Base-by-base conservation (phyloP, 1,139 yeast genomes). In the Debaryomyces subglobosus region DNA sequence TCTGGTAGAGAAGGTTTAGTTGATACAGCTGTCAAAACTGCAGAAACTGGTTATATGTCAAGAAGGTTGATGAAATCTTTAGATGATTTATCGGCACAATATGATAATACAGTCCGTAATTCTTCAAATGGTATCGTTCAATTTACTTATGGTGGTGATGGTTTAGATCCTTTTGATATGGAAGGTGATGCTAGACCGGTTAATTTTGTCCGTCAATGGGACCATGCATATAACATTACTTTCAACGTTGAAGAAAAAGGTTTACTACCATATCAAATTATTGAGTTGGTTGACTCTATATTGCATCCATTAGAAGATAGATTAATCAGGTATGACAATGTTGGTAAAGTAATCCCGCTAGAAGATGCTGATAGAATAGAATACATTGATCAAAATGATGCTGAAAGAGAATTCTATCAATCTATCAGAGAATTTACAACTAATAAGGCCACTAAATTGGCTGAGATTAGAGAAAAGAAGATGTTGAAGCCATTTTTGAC, bases 1-100 rank as follows among this genome's bases (percentile, higher is more conserved):
- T 94, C 99, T 5, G 99, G 99, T 68, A 89, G 99, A 78, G 99
- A 95, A 78, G 99, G 99, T 68, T 78, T 95, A 68, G 99, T 95
- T 48, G 99, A 95, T 78, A 95, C 99, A 13, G 99, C 98, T 6
- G 99, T 95, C 49, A 95, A 95, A 67, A 95, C 99, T 27, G 99
- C 99, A 3, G 99, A 95, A 68, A 95, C 99, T 6, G 99, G 99
- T 67, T 95, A 95, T 70, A 95, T 94, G 96, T 94, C 99, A 15
- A 89, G 99, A 72, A 86, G 99, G 70, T 80, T 95, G 69, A 95
- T 95, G 99, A 95, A 95, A 67, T 94, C 98, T 3, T 75, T 95
- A 57, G 99, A 95, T 74, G 99, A 95, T 74, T 79, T 95, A 64
- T 89, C 97, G 40, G 82, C 96, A 50, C 94, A 87, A 63, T 95